Evolutionary conservation across 2,329 filamentous ascomycete genomes (phyloP), one percentile per base, ranked within the genome.

Genomic region (Canariomyces notabilis): DNA sequence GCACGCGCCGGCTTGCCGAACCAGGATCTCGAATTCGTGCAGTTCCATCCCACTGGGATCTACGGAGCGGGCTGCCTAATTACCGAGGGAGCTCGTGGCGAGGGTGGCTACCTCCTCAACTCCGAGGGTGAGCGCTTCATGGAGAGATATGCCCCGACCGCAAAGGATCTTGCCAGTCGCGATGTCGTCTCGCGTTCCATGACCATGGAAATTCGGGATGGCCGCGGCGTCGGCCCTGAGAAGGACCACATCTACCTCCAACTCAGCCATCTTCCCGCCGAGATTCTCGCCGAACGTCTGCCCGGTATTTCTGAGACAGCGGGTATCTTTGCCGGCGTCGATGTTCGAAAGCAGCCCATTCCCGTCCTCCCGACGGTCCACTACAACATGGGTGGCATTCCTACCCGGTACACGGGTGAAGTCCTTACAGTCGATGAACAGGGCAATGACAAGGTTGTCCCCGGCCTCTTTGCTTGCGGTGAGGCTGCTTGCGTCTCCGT

Each of bases 371-470:
- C 91, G 48, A 97, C 91, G 36, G 91, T 96, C 58, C 90, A 98
- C 78, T 98, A 98, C 80, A 96, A 96, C 80, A 98, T 97, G 93
- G 91, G 91, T 71, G 91, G 93, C 79, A 96, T 98, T 59, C 91
- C 91, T 42, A 97, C 93, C 58, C 89, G 88, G 64, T 97, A 95
- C 79, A 96, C 89, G 53, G 91, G 93, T 69, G 89, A 98, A 73
- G 93, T 97, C 51, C 72, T 98, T 58, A 94, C 89, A 15, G 75
- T 95, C 42, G 89, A 96, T 59, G 84, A 87, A 64, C 68, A 80
- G 52, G 93, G 93, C 57, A 82, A 95, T 48, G 93, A 97, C 74
- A 80, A 95, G 77, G 80, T 95, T 59, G 93, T 98, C 18, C 89
- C 89, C 48, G 91, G 91, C 69, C 81, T 98, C 54, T 97, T 91